phyloP scores from a whole-genome alignment of 169 alveolate species.

The Eimeria tenella region DNA sequence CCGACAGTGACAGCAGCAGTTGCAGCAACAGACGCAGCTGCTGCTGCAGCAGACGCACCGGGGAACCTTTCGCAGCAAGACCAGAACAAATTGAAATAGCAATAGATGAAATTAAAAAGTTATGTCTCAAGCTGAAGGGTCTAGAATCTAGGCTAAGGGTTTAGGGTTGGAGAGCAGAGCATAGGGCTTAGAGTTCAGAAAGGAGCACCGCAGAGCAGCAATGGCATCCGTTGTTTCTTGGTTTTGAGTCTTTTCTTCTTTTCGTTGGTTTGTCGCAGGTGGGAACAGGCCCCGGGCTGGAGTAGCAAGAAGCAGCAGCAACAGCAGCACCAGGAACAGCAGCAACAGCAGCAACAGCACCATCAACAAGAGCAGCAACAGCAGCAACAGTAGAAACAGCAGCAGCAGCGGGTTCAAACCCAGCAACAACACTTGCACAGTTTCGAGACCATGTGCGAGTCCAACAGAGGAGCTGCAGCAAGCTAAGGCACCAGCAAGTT shows the following conservation, averaged over 20 bases:
- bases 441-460: not conserved
- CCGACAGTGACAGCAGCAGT: not conserved
- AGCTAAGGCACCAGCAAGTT: not conserved
- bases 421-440: not conserved
- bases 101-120: not conserved
- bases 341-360: not conserved
- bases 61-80: not conserved
- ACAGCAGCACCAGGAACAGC: conserved; percentile 8
- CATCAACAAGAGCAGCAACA: not conserved
- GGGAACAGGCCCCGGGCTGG: conserved; percentile 9
- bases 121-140: not conserved
- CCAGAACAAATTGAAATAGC: not conserved
- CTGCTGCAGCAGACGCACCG: not conserved
- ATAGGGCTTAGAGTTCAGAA: conserved; percentile 39
- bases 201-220: conserved; percentile 26
- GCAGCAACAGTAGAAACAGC: conserved; percentile 14
- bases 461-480: not conserved
- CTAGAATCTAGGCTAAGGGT: not conserved
- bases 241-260: not conserved
- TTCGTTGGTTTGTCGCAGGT: not conserved
- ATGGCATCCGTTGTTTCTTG: conserved; percentile 25
- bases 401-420: not conserved
- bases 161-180: not conserved
- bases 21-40: not conserved
- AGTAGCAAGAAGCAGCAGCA: not conserved